A percentile compares a stretch with the other conserved stretches of the same genome.
These are phyloP conservation scores for Quillaja saponaria DNA, from an alignment of 306 rosid genomes.

Conservation along the genomic window DNA sequence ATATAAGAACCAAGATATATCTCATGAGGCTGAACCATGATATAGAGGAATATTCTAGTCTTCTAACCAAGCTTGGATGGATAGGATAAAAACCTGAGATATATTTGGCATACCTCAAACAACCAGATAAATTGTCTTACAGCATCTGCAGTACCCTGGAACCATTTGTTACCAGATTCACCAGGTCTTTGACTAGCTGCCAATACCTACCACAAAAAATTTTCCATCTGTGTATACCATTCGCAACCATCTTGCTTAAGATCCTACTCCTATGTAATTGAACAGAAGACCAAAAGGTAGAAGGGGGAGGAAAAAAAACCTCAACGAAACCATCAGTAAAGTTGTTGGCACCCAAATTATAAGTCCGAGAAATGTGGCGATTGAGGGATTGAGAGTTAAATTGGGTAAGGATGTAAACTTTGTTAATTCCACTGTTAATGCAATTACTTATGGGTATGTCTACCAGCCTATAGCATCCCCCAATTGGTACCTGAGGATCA, in stretches of 20 bases:
- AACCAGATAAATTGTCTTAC: slow-evolving; percentile 55
- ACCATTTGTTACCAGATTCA: slow-evolving; percentile 55
- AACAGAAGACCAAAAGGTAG: too few relatives aligned
- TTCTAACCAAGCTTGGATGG: slow-evolving; percentile 17
- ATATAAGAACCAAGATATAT: slow-evolving; percentile 16
- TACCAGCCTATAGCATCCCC: slow-evolving; percentile 56
- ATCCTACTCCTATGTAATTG: not conserved
- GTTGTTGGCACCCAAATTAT: slow-evolving; percentile 38
- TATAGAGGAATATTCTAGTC: not conserved
- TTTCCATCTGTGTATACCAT: slow-evolving; percentile 16
- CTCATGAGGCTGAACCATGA: slow-evolving; percentile 5
- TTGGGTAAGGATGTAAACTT: slow-evolving; percentile 56
- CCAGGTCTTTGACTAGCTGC: slow-evolving; percentile 57
- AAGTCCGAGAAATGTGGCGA: slow-evolving; percentile 50
- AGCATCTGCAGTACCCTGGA: slow-evolving; percentile 61
- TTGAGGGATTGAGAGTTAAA: slow-evolving; percentile 56
- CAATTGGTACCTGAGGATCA: slow-evolving; percentile 52
- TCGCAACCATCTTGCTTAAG: slow-evolving; percentile 11
- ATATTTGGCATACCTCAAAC: slow-evolving; percentile 46
- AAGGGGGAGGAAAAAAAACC: slow-evolving; percentile 26
- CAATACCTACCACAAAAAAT: slow-evolving; percentile 37
- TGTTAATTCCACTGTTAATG: slow-evolving; percentile 52
- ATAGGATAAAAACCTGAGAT: slow-evolving; percentile 6
- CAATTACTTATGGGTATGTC: slow-evolving; percentile 61
- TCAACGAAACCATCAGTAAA: slow-evolving; percentile 52